Percentiles rank a stretch among this genome's conserved stretches.
Conservation (phyloP, 768 basidiomycete species). For the Hypholoma fasciculare region DNA sequence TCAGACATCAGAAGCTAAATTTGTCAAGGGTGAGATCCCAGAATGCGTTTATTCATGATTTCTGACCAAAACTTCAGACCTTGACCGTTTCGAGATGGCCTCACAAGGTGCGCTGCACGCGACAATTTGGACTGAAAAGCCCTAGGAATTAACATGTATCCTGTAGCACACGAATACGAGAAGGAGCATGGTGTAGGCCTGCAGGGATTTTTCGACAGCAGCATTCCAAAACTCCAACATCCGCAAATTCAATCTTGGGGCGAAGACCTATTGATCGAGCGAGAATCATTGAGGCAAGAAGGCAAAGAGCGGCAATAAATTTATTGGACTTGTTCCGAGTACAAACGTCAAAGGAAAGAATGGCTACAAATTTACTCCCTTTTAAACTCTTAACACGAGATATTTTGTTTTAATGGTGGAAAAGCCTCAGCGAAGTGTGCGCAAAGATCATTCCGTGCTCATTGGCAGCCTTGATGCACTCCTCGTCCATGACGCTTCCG, state of each 20-base stretch:
- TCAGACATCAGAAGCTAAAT: constrained; percentile 69
- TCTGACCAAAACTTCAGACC: constrained; percentile 44
- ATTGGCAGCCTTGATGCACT: constrained; percentile 95
- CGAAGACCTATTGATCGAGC: constrained; percentile 49
- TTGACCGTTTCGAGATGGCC: constrained; percentile 89
- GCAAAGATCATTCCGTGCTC: constrained; percentile 91
- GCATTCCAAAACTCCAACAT: constrained; percentile 70
- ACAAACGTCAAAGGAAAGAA: not conserved
- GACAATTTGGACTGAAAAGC: not conserved
- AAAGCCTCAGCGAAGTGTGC: constrained; percentile 84
- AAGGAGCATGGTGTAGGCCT: constrained; percentile 48
- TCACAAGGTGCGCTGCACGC: constrained; percentile 58
- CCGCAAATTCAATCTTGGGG: constrained; percentile 78
- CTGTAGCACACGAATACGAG: constrained; percentile 74
- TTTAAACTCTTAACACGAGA: not conserved
- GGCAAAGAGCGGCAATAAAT: constrained; percentile 3
- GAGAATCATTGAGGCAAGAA: constrained; percentile 25
- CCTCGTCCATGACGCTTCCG: constrained; percentile 96
- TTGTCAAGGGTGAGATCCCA: constrained; percentile 72
- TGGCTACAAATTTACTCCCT: constrained; percentile 2
- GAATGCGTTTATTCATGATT: not conserved
- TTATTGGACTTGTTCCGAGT: not conserved
- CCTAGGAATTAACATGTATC: not conserved
- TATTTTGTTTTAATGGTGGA: constrained; percentile 68
- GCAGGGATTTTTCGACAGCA: constrained; percentile 81